Base-by-base conservation (phyloP, 345 rosid genomes). In the Carallia pectinifolia region DNA sequence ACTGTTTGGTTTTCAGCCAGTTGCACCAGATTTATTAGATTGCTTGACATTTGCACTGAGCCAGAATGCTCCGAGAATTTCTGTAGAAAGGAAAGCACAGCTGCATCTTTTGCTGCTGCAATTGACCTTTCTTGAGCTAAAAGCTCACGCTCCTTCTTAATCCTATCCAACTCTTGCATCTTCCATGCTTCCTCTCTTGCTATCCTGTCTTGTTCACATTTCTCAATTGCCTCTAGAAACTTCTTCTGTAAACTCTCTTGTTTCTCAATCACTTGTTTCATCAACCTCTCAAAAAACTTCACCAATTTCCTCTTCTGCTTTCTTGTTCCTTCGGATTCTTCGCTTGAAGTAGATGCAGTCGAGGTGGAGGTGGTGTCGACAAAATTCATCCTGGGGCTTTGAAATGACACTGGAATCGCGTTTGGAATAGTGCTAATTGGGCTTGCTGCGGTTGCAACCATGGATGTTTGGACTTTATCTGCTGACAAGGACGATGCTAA, bases 91-190 rank as follows among this genome's bases (percentile, higher is more conserved):
- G 77, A 59, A 52, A 77, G 62, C 36, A 77, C 77, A 19, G 77
- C 81, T 31, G 81, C 81, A 73, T 77, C 81, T 64, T 77, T 77
- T 3, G 77, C 74, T 10, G 77, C 81, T n/a, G 76, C 74, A 53
- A 67, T 73, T 16, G 76, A 69, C 65, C 81, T 68, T 52, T 77
- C 81, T 10, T 69, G 74, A 18, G 61, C 70, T 17, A 77, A 64
- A 15, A 72, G 47, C 31, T 72, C 77, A 3, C 68, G 71, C 53
- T 77, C 81, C 38, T 62, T 68, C 74, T 77, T 77, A 52, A 72
- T 77, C 72, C 77, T 73, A 30, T 77, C 74, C 61, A 73, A 68
- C 61, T 77, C 81, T 53, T 77, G 77, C 63, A 60, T 64, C 68
- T 64, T 77, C 81, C 81, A 73, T 2, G 68, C 77, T 69, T 77